Conservation (phyloP, 1,284 basidiomycete species). For the Ceratorhiza oryzae-sativae region DNA sequence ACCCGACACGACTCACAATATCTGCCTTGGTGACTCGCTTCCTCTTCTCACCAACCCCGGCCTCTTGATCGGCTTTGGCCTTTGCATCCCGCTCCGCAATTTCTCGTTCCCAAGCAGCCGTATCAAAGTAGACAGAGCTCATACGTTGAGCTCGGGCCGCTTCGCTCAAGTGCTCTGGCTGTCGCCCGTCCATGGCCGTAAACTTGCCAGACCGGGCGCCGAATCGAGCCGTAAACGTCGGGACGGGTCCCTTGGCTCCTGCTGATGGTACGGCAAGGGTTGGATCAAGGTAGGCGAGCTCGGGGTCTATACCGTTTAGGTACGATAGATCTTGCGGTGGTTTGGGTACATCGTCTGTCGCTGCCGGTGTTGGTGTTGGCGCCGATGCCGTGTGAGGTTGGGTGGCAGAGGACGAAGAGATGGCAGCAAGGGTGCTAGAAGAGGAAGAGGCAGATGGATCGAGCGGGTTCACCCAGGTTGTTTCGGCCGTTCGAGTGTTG, state of each 20-base stretch:
- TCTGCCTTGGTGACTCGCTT: slow-evolving; percentile 83
- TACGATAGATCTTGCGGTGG: slow-evolving; percentile 60
- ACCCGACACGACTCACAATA: slow-evolving; percentile 63
- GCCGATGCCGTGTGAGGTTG: slow-evolving; percentile 5
- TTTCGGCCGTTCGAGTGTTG: slow-evolving; percentile 79
- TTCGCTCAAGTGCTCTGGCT: slow-evolving; percentile 80
- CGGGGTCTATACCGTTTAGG: slow-evolving; percentile 77
- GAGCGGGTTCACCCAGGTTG: slow-evolving; percentile 89
- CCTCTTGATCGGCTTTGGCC: slow-evolving; percentile 62
- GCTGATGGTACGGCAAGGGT: slow-evolving; percentile 59
- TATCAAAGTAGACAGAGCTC: slow-evolving; percentile 89
- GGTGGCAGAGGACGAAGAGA: slow-evolving; percentile 34
- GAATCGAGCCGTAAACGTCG: slow-evolving; percentile 69
- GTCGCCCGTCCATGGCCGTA: slow-evolving; percentile 66
- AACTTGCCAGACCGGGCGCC: slow-evolving; percentile 86
- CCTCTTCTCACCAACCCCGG: slow-evolving; percentile 54
- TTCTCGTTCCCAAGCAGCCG: slow-evolving; percentile 79
- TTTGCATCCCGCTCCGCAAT: slow-evolving; percentile 66
- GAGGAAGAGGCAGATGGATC: slow-evolving; percentile 42
- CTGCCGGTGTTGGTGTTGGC: not conserved
- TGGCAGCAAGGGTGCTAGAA: not conserved
- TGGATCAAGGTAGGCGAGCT: slow-evolving; percentile 82
- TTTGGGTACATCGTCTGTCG: slow-evolving; percentile 2
- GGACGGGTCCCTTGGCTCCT: slow-evolving; percentile 52
- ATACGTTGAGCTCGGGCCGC: slow-evolving; percentile 84